A percentile compares a stretch with the other conserved stretches of the same genome.
Conservation (phyloP, 495 filamentous ascomycete genomes). For the Daldinia caldariorum region DNA sequence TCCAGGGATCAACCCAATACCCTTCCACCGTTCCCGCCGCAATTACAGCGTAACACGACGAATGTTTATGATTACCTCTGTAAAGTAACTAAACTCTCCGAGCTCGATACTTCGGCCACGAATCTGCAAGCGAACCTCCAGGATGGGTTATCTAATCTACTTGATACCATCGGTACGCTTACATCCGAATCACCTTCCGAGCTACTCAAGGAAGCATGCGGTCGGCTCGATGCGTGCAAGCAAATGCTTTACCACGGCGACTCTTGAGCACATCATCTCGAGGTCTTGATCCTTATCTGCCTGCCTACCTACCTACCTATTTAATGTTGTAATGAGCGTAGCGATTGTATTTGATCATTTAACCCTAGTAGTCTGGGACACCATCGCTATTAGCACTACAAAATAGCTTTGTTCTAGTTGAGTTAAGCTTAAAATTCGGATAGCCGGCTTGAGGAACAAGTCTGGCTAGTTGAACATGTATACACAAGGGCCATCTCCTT, state of each 20-base stretch:
- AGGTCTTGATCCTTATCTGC: background rate
- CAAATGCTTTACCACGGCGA: slow-evolving; percentile 51
- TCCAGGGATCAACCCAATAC: slow-evolving; percentile 43
- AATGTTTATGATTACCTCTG: slow-evolving; percentile 54
- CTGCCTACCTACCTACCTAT: no score
- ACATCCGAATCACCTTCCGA: slow-evolving; percentile 57
- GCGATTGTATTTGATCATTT: background rate
- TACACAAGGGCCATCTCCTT: slow-evolving; percentile 4
- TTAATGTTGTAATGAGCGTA: background rate
- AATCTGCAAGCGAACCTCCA: slow-evolving; percentile 41
- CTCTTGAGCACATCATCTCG: slow-evolving; percentile 21
- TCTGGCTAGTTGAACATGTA: slow-evolving; percentile 3
- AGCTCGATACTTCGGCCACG: slow-evolving; percentile 50
- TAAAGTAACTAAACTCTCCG: slow-evolving; percentile 49
- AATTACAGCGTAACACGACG: slow-evolving; percentile 37
- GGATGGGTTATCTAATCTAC: slow-evolving; percentile 56
- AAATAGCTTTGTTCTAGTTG: background rate
- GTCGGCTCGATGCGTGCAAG: slow-evolving; percentile 54
- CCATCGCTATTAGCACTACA: background rate
- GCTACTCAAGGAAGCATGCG: slow-evolving; percentile 55
- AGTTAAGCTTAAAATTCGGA: background rate
- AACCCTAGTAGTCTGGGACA: background rate
- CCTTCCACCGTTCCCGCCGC: slow-evolving; percentile 34
- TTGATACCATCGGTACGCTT: slow-evolving; percentile 54
- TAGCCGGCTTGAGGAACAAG: background rate